Percentiles rank a stretch among this genome's conserved stretches.
Conservation (phyloP, 179 eudicot genomes). For the Spinacia oleracea region DNA sequence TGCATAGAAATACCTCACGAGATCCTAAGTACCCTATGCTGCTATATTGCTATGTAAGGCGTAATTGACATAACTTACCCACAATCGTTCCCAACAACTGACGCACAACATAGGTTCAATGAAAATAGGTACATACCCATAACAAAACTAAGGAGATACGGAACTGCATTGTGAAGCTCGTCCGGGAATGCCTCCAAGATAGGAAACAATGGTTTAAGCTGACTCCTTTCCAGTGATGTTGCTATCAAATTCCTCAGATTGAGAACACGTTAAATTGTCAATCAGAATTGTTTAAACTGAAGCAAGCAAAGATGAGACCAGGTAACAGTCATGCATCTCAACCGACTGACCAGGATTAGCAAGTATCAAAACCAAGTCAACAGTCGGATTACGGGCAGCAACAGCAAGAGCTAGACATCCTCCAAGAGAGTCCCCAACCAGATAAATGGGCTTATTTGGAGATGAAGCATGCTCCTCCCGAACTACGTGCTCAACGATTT, state of each 20-base stretch:
- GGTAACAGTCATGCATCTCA: constrained; percentile 1
- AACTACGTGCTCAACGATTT: constrained; percentile 59
- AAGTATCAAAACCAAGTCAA: constrained; percentile 69
- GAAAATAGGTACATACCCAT: constrained; percentile 52
- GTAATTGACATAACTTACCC: not conserved
- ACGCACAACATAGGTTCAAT: not conserved
- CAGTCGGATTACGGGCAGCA: constrained; percentile 72
- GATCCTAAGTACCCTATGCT: not conserved
- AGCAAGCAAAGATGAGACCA: constrained; percentile 1
- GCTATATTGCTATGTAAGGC: not conserved
- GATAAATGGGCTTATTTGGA: constrained; percentile 81
- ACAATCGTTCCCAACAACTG: not conserved
- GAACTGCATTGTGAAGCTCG: constrained; percentile 55
- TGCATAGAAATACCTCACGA: no score
- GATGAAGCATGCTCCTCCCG: constrained; percentile 54
- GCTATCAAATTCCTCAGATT: constrained; percentile 44
- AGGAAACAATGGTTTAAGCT: constrained; percentile 61
- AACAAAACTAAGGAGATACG: constrained; percentile 68
- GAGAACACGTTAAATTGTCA: constrained; percentile 21
- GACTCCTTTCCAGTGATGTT: constrained; percentile 70
- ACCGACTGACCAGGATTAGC: constrained; percentile 77
- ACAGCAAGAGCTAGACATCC: constrained; percentile 82
- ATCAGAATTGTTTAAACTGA: constrained; percentile 4
- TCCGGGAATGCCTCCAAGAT: constrained; percentile 58
- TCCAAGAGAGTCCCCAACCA: constrained; percentile 88